Evolutionary conservation across 2,329 filamentous ascomycete species (phyloP).

Genomic region (Cladophialophora exuberans): DNA sequence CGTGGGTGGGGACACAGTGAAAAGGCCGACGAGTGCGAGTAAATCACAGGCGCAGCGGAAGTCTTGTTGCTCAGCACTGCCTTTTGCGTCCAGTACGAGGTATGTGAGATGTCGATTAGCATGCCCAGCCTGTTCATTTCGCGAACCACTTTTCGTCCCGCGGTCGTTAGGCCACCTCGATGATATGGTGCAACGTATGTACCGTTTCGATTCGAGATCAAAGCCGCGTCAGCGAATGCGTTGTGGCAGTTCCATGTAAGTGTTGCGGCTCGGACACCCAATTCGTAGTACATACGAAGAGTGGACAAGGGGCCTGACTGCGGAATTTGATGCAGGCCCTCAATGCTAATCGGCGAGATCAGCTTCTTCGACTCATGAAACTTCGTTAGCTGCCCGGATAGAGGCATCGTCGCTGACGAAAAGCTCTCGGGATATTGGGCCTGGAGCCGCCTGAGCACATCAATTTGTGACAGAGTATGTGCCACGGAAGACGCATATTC

Average conservation of each 20-base stretch:
- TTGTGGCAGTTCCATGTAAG: constrained; percentile 95
- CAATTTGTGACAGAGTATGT: constrained; percentile 74
- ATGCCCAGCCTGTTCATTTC: constrained; percentile 97
- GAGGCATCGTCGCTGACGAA: constrained; percentile 56
- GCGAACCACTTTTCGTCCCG: constrained; percentile 68
- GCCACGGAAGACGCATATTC: constrained; percentile 56
- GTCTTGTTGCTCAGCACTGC: constrained; percentile 66
- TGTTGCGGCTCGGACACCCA: constrained; percentile 86
- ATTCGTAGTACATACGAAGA: constrained; percentile 72
- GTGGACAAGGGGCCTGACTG: constrained; percentile 70
- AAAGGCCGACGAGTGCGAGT: constrained; percentile 83
- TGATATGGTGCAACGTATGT: constrained; percentile 43
- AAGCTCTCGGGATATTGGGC: constrained; percentile 69
- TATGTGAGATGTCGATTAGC: constrained; percentile 88
- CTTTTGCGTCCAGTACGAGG: constrained; percentile 77
- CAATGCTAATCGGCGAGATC: constrained; percentile 78
- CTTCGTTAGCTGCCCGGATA: constrained; percentile 60
- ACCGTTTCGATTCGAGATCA: constrained; percentile 49
- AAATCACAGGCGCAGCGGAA: constrained; percentile 75
- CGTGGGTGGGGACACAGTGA: constrained; percentile 83
- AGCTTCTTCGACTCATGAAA: constrained; percentile 64
- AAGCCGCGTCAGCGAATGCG: constrained; percentile 80
- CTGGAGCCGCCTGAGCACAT: constrained; percentile 69
- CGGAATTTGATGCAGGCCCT: constrained; percentile 91
- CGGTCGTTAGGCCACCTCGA: constrained; percentile 69